A percentile compares a stretch with the other conserved stretches of the same genome.
These are phyloP conservation scores for Candolleomyces aberdarensis DNA, from an alignment of 768 basidiomycete species.

Conservation along the genomic window DNA sequence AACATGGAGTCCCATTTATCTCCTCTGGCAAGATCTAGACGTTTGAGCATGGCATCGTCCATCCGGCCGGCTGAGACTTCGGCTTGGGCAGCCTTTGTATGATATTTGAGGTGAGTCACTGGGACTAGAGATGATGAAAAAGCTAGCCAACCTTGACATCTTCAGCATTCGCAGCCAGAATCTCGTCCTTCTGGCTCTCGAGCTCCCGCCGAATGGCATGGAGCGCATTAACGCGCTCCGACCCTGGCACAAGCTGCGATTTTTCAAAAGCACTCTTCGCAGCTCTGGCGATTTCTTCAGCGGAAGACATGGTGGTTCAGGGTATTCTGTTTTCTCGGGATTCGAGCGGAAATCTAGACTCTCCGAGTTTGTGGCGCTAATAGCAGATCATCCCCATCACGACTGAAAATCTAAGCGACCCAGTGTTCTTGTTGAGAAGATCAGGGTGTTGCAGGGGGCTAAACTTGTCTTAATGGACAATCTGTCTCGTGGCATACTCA, in stretches of 20 bases:
- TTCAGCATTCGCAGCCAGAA: slow-evolving; percentile 75
- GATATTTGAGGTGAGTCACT: no score
- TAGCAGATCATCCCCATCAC: no score
- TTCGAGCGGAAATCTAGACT: no score
- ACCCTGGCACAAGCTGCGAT: slow-evolving; percentile 74
- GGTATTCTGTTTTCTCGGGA: no score
- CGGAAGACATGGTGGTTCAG: not conserved
- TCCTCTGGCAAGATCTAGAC: slow-evolving; percentile 72
- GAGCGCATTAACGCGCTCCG: slow-evolving; percentile 71
- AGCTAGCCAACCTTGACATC: slow-evolving; percentile 65
- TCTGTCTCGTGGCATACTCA: slow-evolving; percentile 1
- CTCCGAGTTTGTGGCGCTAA: no score
- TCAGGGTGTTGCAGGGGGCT: slow-evolving; percentile 7
- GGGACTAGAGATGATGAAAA: not conserved
- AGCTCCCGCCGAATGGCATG: slow-evolving; percentile 67
- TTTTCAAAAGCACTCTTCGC: slow-evolving; percentile 84
- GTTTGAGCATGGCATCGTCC: slow-evolving; percentile 77
- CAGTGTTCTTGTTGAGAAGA: not conserved
- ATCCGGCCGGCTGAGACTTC: slow-evolving; percentile 85
- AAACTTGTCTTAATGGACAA: slow-evolving; percentile 7
- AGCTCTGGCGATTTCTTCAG: slow-evolving; percentile 62
- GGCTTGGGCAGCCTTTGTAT: slow-evolving; percentile 61
- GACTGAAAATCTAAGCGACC: no score
- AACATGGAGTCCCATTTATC: slow-evolving; percentile 97
- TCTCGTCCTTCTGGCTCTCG: slow-evolving; percentile 56